Evolutionary conservation across 129 eudicot genomes (phyloP).

Genomic region (Tagetes patula): DNA sequence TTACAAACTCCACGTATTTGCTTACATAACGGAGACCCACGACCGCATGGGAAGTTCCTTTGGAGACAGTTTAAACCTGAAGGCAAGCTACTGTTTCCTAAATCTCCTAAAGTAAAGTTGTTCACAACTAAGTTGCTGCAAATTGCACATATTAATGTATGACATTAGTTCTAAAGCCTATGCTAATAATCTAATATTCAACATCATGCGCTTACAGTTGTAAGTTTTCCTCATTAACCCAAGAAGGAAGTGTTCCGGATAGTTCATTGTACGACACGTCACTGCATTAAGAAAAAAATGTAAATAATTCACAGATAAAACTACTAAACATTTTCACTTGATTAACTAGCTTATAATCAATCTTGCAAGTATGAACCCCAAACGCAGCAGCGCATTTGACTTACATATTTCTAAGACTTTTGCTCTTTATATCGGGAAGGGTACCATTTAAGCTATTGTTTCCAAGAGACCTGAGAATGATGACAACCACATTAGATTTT

Average conservation of each 20-base stretch:
- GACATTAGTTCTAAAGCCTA: slow-evolving; percentile 13
- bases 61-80: slow-evolving; percentile 71
- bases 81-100: slow-evolving; percentile 51
- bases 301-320: neutral
- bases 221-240: slow-evolving; percentile 47
- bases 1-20: slow-evolving; percentile 12
- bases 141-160: slow-evolving; percentile 10
- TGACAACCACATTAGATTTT: slow-evolving; percentile 4
- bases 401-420: slow-evolving; percentile 53
- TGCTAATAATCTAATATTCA: neutral
- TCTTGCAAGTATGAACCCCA: neutral
- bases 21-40: slow-evolving; percentile 69
- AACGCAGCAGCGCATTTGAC: slow-evolving; percentile 26
- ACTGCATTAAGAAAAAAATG: slow-evolving; percentile 42
- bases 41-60: slow-evolving; percentile 60
- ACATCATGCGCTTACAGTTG: slow-evolving; percentile 55
- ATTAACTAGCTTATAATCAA: slow-evolving; percentile 7
- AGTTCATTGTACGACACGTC: slow-evolving; percentile 80
- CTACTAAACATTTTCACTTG: neutral
- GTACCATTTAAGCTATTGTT: slow-evolving; percentile 61
- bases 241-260: slow-evolving; percentile 82
- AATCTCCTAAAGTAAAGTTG: slow-evolving; percentile 53
- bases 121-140: slow-evolving; percentile 82
- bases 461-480: slow-evolving; percentile 70
- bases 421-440: slow-evolving; percentile 51